phyloP scores from a whole-genome alignment of 1,284 basidiomycete genomes.

The Cerioporus squamosus region DNA sequence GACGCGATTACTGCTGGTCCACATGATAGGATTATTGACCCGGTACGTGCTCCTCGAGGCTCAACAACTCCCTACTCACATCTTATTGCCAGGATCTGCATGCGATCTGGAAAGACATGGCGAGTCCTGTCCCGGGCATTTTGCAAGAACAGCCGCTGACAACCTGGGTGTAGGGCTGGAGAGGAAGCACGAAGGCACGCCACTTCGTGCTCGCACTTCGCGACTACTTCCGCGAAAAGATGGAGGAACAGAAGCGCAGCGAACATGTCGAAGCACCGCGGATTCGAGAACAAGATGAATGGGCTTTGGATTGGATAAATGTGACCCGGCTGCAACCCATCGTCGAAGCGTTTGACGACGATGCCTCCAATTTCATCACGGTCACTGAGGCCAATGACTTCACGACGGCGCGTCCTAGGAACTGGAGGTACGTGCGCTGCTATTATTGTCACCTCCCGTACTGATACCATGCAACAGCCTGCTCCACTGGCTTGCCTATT shows the following conservation, averaged over 20 bases:
- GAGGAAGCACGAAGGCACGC: slow-evolving; percentile 37
- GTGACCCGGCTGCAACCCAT: slow-evolving; percentile 46
- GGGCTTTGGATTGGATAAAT: slow-evolving; percentile 49
- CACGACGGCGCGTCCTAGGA: slow-evolving; percentile 6
- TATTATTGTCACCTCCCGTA: background rate
- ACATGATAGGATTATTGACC: slow-evolving; percentile 32
- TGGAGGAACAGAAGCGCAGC: slow-evolving; percentile 3
- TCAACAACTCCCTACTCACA: background rate
- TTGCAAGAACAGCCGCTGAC: background rate
- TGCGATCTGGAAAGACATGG: slow-evolving; percentile 36
- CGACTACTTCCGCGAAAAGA: slow-evolving; percentile 38
- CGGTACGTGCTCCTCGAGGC: slow-evolving; percentile 12
- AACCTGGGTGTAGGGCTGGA: slow-evolving; percentile 33
- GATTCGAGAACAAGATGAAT: slow-evolving; percentile 32
- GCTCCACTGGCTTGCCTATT: slow-evolving; percentile 44
- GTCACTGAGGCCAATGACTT: slow-evolving; percentile 39
- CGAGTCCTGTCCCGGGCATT: slow-evolving; percentile 1
- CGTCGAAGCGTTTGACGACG: slow-evolving; percentile 53
- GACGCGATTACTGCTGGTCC: slow-evolving; percentile 29
- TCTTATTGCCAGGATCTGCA: slow-evolving; percentile 15
- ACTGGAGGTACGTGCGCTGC: slow-evolving; percentile 17
- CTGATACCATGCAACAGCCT: background rate
- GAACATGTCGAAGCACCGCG: slow-evolving; percentile 20
- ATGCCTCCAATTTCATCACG: slow-evolving; percentile 51
- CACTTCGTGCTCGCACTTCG: slow-evolving; percentile 40